Evolutionary conservation across 495 filamentous ascomycete species (phyloP).

Genomic region (Hypoxylon fragiforme): DNA sequence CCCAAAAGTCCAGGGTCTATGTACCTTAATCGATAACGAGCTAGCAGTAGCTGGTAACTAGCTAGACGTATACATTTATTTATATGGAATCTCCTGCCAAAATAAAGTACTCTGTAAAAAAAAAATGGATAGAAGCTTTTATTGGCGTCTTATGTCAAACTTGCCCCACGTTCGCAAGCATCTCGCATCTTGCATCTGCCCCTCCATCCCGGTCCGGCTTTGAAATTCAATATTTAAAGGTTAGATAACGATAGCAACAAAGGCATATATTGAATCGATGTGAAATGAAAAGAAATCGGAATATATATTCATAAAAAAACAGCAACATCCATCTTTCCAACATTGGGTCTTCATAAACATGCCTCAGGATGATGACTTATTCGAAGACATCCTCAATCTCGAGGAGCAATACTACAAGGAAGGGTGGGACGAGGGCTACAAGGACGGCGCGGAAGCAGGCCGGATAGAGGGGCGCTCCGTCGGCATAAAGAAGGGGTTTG

Average conservation of each 20-base stretch:
- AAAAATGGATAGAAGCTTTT: no score
- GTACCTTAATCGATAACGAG: constrained; percentile 17
- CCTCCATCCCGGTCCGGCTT: constrained; percentile 14
- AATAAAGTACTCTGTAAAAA: not conserved
- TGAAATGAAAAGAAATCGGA: no score
- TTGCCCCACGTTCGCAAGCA: constrained; percentile 4
- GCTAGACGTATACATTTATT: no score
- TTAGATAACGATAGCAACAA: not conserved
- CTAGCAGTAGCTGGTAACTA: no score
- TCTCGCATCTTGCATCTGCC: no score
- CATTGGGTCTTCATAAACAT: no score
- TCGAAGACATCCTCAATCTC: constrained; percentile 74
- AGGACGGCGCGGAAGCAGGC: constrained; percentile 79
- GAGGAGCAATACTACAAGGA: constrained; percentile 86
- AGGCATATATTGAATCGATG: no score
- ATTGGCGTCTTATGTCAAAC: no score
- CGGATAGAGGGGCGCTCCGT: constrained; percentile 85
- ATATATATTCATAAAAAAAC: no score
- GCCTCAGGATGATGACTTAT: constrained; percentile 50
- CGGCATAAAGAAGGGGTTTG: constrained; percentile 89
- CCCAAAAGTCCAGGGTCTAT: no score
- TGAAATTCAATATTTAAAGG: not conserved
- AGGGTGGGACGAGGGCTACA: constrained; percentile 73
- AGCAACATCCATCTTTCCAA: no score
- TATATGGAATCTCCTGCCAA: no score